Evolutionary conservation across 1,284 basidiomycete genomes (phyloP).

Genomic region (Hypsizygus ulmarius): DNA sequence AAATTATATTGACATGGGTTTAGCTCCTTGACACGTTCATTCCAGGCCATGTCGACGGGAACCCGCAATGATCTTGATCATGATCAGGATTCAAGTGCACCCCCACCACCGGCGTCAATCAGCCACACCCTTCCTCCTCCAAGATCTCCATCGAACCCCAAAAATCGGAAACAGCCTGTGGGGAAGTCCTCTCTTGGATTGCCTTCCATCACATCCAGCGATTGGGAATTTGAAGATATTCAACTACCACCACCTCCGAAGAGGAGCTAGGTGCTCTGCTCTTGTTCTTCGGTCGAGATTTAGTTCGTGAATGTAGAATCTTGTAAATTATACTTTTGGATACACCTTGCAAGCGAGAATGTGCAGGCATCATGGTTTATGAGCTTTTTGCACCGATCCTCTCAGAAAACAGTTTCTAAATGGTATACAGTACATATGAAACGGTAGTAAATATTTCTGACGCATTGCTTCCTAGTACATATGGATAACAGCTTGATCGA

Average conservation of each 20-base stretch:
- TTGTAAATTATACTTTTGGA: no score
- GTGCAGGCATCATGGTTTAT: no score
- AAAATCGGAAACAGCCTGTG: constrained; percentile 18
- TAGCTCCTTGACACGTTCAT: constrained; percentile 39
- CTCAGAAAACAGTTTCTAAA: no score
- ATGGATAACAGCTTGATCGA: not conserved
- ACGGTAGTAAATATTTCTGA: no score
- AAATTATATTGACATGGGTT: not conserved
- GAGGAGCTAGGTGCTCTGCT: not conserved
- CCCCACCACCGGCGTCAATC: not conserved
- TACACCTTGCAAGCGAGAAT: no score
- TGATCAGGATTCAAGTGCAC: constrained; percentile 2
- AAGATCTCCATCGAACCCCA: constrained; percentile 7
- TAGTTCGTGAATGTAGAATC: no score
- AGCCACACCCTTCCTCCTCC: not conserved
- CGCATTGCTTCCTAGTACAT: no score
- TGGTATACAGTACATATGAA: no score
- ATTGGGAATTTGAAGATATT: constrained; percentile 43
- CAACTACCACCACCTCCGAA: constrained; percentile 31
- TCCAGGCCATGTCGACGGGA: constrained; percentile 39
- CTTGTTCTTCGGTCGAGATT: no score
- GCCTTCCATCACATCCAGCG: constrained; percentile 37
- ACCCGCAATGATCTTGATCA: constrained; percentile 18
- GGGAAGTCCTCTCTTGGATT: constrained; percentile 26
- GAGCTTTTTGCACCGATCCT: no score